phyloP scores from a whole-genome alignment of 2,329 filamentous ascomycete species.

The Xylaria sp. region DNA sequence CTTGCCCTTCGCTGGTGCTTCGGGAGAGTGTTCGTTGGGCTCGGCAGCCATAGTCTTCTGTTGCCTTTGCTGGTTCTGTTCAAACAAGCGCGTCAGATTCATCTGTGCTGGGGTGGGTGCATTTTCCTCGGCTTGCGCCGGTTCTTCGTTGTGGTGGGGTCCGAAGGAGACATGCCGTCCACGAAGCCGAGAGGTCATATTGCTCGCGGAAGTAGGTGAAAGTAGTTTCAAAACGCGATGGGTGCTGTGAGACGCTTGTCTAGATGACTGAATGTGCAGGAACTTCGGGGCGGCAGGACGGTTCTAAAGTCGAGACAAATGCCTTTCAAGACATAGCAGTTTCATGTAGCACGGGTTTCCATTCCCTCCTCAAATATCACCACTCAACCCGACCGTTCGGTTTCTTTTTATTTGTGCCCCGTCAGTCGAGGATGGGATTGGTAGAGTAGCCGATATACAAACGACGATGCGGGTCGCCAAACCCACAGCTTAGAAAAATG shows the following conservation, averaged over 20 bases:
- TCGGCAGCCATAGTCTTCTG: constrained; percentile 62
- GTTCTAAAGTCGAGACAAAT: constrained; percentile 35
- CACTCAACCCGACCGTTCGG: constrained; percentile 28
- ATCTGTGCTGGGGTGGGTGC: constrained; percentile 68
- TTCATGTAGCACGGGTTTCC: constrained; percentile 22
- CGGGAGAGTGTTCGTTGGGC: constrained; percentile 57
- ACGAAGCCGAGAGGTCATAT: constrained; percentile 48
- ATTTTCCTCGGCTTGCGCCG: constrained; percentile 45
- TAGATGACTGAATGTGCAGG: constrained; percentile 29
- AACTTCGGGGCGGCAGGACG: constrained; percentile 25
- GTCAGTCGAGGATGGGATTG: constrained; percentile 35
- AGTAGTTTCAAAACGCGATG: background rate
- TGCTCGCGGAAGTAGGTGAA: constrained; percentile 26
- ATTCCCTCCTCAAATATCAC: constrained; percentile 16
- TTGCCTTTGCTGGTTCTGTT: constrained; percentile 68
- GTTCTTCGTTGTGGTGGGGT: constrained; percentile 37
- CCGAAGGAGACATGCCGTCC: constrained; percentile 42
- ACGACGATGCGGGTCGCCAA: constrained; percentile 42
- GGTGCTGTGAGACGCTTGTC: constrained; percentile 39
- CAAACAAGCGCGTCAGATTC: constrained; percentile 71
- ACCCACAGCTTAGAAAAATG: constrained; percentile 38
- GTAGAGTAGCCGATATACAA: constrained; percentile 43
- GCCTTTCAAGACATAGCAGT: constrained; percentile 41
- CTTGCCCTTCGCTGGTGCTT: constrained; percentile 70
- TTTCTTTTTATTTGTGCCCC: constrained; percentile 39